Evolutionary conservation across 305 asterid genomes (phyloP), one percentile per base, ranked within the genome.

Genomic region (Salvia sclarea): DNA sequence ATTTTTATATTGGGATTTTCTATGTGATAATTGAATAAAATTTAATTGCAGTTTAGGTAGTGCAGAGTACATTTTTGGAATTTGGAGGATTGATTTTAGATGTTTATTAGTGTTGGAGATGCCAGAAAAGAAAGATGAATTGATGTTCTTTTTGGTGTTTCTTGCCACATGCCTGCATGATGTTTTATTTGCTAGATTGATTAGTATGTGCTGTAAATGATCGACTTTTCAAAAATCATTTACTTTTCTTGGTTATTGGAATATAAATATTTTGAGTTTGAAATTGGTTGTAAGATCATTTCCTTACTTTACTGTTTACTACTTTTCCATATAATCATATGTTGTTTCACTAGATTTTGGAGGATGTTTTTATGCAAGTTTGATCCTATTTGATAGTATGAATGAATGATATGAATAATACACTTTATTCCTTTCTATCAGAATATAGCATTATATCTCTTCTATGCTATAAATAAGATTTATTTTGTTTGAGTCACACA

Each of bases 291-390:
- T 52, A 48, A 35, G 55, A 66, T 58, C 38, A 49, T 28, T 61
- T 50, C 71, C 71, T 75, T 22, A 52, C 21, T 69, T 54, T 71
- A 12, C 65, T 18, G 40, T 62, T 60, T 54, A 47, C 72, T 54
- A 54, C 72, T 45, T 63, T 55, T 53, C 9, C 55, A 20, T 55
- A 13, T 55, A 31, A 45, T 54, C 40, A 58, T 69, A 18, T 11
- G 35, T 43, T 31, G 61, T 74, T 8, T 49, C 45, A 16, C 60
- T 59, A 59, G 35, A 41, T 54, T 53, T 63, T 67, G 41, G n/a
- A 55, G 40, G 71, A 58, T 57, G 41, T 73, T 52, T 62, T 64
- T 56, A 71, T 69, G 60, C 50, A 55, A 71, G 21, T 31, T 71
- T 57, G 61, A 31, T 22, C 69, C 13, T 64, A 8, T 57, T 44